Conservation (phyloP, 768 basidiomycete species). For the Phylloporus scabripes region DNA sequence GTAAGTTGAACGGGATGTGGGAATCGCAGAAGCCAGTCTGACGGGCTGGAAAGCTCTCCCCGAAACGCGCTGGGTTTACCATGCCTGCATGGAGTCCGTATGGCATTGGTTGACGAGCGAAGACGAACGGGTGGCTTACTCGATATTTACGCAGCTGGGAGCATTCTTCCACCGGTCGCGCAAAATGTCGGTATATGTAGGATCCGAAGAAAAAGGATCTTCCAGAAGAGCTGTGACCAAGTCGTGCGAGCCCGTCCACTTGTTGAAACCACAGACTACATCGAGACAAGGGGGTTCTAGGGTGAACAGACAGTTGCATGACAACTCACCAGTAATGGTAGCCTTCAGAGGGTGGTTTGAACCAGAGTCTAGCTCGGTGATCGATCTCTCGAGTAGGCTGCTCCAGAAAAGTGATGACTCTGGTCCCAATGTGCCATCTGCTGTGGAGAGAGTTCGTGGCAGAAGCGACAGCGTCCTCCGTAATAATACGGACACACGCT, state of each 20-base stretch:
- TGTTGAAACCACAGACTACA: constrained; percentile 54
- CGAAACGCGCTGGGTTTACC: constrained; percentile 17
- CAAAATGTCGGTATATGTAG: constrained; percentile 37
- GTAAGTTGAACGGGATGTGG: constrained; percentile 44
- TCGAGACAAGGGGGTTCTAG: background rate
- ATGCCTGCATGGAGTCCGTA: constrained; percentile 13
- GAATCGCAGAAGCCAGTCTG: constrained; percentile 55
- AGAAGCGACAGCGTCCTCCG: constrained; percentile 46
- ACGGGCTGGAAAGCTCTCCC: constrained; percentile 37
- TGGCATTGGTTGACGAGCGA: background rate
- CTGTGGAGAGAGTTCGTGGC: constrained; percentile 37
- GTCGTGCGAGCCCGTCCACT: constrained; percentile 48
- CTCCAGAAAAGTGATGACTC: constrained; percentile 45
- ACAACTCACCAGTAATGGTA: constrained; percentile 44
- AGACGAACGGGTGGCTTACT: constrained; percentile 17
- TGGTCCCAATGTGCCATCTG: constrained; percentile 14
- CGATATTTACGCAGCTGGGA: constrained; percentile 21
- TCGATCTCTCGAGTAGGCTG: constrained; percentile 34
- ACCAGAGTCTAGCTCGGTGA: constrained; percentile 27
- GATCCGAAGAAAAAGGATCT: constrained; percentile 60
- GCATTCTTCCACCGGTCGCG: constrained; percentile 45
- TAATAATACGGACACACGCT: constrained; percentile 40
- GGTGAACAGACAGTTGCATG: constrained; percentile 2
- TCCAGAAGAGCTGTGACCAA: constrained; percentile 67
- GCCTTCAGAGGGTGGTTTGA: constrained; percentile 34